These are phyloP conservation scores for Talaromyces thailandensis DNA, from an alignment of 495 filamentous ascomycete species.

Conservation along the genomic window DNA sequence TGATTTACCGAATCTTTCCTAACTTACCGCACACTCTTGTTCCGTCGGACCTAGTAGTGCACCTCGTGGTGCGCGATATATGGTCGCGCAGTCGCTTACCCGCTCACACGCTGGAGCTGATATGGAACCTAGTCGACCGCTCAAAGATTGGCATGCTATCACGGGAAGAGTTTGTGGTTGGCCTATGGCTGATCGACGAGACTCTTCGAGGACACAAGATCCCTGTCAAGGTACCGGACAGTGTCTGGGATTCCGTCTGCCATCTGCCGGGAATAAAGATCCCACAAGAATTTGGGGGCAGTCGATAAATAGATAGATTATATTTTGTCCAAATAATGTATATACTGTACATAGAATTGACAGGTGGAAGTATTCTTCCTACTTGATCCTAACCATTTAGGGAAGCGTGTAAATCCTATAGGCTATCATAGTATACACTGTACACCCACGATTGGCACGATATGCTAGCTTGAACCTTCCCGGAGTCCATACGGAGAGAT, in stretches of 20 bases:
- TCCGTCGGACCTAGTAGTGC: constrained; percentile 52
- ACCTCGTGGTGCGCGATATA: constrained; percentile 75
- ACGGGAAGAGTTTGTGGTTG: constrained; percentile 85
- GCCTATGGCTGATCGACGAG: constrained; percentile 93
- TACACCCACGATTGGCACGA: neutral
- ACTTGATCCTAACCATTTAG: neutral
- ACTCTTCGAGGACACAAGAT: constrained; percentile 80
- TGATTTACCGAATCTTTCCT: neutral
- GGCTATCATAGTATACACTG: too few relatives aligned
- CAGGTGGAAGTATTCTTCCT: neutral
- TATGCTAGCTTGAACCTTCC: neutral
- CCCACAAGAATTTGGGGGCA: neutral
- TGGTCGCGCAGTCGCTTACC: constrained; percentile 73
- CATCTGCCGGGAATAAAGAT: constrained; percentile 25
- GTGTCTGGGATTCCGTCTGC: constrained; percentile 80
- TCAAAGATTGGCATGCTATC: constrained; percentile 49
- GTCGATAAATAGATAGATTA: neutral
- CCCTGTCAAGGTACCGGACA: constrained; percentile 65
- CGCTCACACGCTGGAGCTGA: constrained; percentile 57
- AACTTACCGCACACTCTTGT: neutral
- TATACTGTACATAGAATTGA: neutral
- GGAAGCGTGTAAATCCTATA: too few relatives aligned
- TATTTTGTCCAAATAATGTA: neutral
- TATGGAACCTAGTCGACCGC: constrained; percentile 80
- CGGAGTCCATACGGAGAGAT: too few relatives aligned